Conservation (phyloP, 495 filamentous ascomycete genomes). For the Daldinia loculata region DNA sequence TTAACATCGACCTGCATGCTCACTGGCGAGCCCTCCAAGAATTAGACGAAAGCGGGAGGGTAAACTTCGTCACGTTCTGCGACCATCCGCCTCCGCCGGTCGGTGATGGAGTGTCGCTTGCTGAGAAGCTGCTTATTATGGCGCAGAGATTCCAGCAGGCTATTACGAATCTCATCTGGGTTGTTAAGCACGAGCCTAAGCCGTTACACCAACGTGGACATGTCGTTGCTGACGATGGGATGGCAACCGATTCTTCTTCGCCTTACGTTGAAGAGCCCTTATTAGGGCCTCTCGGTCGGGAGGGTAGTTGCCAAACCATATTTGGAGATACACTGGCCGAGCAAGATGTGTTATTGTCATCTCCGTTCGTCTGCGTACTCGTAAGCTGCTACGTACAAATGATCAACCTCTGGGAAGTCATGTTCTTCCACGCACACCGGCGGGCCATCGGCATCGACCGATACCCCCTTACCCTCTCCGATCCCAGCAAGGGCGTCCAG, state of each 20-base stretch:
- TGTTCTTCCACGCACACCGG: slow-evolving; percentile 28
- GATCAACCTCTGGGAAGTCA: slow-evolving; percentile 32
- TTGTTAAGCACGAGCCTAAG: slow-evolving; percentile 29
- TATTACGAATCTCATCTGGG: slow-evolving; percentile 35
- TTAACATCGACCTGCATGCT: slow-evolving; percentile 31
- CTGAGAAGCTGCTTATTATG: slow-evolving; percentile 37
- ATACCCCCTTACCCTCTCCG: slow-evolving; percentile 8
- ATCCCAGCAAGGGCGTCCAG: slow-evolving; percentile 32
- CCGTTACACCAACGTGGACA: neutral
- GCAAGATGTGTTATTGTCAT: slow-evolving; percentile 1
- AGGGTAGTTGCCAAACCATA: neutral
- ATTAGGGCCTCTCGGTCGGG: neutral
- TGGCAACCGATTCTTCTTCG: neutral
- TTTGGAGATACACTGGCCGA: neutral
- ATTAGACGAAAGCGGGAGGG: neutral
- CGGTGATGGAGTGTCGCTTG: slow-evolving; percentile 30
- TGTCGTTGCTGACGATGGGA: neutral
- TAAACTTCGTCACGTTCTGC: slow-evolving; percentile 29
- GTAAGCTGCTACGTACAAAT: slow-evolving; percentile 36
- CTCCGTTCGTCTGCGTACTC: slow-evolving; percentile 22
- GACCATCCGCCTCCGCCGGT: slow-evolving; percentile 18
- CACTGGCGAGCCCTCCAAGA: slow-evolving; percentile 8
- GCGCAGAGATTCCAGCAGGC: slow-evolving; percentile 36
- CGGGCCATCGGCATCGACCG: slow-evolving; percentile 12
- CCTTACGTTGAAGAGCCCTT: neutral